Conservation (phyloP, 331 rosid genomes). For the Spiraea crenata region DNA sequence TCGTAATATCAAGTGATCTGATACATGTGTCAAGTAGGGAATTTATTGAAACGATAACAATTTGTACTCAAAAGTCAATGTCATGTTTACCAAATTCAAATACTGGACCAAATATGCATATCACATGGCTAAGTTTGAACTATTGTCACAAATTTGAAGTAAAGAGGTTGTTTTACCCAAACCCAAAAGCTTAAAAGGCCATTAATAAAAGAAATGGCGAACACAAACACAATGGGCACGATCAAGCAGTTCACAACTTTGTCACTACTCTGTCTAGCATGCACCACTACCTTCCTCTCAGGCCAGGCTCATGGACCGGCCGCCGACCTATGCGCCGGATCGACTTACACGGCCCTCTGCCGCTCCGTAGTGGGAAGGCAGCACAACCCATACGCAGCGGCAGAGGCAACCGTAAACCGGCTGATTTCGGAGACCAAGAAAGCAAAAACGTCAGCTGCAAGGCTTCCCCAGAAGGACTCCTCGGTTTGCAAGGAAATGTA, state of each 20-base stretch:
- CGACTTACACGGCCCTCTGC: not conserved
- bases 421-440: not conserved
- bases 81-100: too few relatives aligned
- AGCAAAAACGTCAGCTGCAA: not conserved
- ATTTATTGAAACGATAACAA: too few relatives aligned
- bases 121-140: too few relatives aligned
- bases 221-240: not conserved
- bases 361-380: not conserved
- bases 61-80: too few relatives aligned
- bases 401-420: not conserved
- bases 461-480: not conserved
- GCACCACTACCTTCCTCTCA: not conserved
- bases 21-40: too few relatives aligned
- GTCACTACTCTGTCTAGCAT: constrained; percentile 12
- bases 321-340: not conserved
- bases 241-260: not conserved
- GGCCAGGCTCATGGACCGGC: not conserved
- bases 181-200: too few relatives aligned
- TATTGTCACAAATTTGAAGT: too few relatives aligned
- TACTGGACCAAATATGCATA: too few relatives aligned
- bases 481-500: not conserved
- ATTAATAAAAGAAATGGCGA: too few relatives aligned
- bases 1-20: too few relatives aligned
- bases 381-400: not conserved
- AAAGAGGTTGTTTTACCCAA: too few relatives aligned